phyloP scores from a whole-genome alignment of 2,329 filamentous ascomycete species.

The Diplodia sapinea region DNA sequence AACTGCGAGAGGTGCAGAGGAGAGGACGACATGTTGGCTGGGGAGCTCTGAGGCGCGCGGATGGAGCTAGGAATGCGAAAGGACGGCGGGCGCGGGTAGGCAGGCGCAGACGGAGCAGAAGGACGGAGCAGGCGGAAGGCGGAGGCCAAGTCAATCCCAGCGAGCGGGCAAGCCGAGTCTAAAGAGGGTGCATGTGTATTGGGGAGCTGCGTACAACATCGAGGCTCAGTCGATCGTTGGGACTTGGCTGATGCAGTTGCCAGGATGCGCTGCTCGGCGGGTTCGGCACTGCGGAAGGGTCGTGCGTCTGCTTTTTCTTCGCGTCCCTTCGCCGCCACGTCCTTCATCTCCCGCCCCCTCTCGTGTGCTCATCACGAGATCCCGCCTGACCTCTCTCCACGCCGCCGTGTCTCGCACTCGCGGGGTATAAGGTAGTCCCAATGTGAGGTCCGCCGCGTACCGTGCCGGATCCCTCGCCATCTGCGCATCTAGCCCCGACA shows the following conservation, averaged over 20 bases:
- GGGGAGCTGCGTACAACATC: slow-evolving; percentile 20
- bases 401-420: slow-evolving; percentile 16
- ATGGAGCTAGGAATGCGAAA: slow-evolving; percentile 19
- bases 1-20: slow-evolving; percentile 66
- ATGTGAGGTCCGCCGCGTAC: slow-evolving; percentile 22
- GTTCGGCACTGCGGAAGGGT: slow-evolving; percentile 5
- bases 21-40: slow-evolving; percentile 27
- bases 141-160: background rate
- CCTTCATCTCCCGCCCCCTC: background rate
- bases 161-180: background rate
- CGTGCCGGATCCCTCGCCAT: slow-evolving; percentile 26
- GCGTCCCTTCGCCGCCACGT: slow-evolving; percentile 4
- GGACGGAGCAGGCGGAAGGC: background rate
- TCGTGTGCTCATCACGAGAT: slow-evolving; percentile 23
- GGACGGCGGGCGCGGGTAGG: background rate
- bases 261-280: slow-evolving; percentile 13
- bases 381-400: slow-evolving; percentile 1
- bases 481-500: slow-evolving; percentile 24
- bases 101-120: background rate
- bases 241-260: slow-evolving; percentile 26
- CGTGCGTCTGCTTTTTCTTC: slow-evolving; percentile 22
- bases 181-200: slow-evolving; percentile 13
- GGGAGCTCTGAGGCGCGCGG: slow-evolving; percentile 16
- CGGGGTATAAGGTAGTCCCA: slow-evolving; percentile 23
- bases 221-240: slow-evolving; percentile 26